These are phyloP conservation scores for Candida dajiaensis DNA, from an alignment of 805 yeast genomes.

Conservation along the genomic window DNA sequence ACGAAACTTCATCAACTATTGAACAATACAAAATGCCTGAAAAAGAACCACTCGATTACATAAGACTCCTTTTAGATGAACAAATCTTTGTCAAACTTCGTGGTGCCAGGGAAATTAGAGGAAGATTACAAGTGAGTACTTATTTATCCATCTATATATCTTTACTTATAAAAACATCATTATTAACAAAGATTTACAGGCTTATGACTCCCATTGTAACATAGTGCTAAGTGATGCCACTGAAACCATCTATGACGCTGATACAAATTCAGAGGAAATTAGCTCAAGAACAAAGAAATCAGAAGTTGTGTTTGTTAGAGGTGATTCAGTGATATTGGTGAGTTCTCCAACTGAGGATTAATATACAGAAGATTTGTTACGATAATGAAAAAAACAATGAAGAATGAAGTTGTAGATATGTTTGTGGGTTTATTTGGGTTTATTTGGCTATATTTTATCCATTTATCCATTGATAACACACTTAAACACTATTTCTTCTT, in stretches of 20 bases:
- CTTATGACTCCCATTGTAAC: constrained; percentile 95
- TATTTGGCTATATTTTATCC: too few species aligned
- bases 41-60: constrained; percentile 81
- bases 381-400: not conserved
- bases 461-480: not conserved
- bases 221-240: constrained; percentile 89
- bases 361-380: not conserved
- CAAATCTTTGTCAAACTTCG: constrained; percentile 80
- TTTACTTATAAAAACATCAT: too few species aligned
- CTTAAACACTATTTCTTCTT: constrained; percentile 61
- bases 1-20: too few species aligned
- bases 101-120: constrained; percentile 89
- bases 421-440: not conserved
- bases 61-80: constrained; percentile 84
- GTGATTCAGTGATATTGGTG: constrained; percentile 91
- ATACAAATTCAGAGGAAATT: constrained; percentile 36
- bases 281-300: constrained; percentile 42
- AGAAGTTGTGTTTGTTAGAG: constrained; percentile 93
- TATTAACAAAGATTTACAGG: constrained; percentile 29
- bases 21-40: constrained; percentile 15
- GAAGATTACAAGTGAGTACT: constrained; percentile 67
- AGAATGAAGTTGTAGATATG: constrained; percentile 4
- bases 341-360: constrained; percentile 38
- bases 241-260: constrained; percentile 67
- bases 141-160: not conserved